A percentile compares a stretch with the other conserved stretches of the same genome.
Evolutionary conservation across 1,284 basidiomycete genomes (phyloP).

Genomic region (Marasmius sp.): DNA sequence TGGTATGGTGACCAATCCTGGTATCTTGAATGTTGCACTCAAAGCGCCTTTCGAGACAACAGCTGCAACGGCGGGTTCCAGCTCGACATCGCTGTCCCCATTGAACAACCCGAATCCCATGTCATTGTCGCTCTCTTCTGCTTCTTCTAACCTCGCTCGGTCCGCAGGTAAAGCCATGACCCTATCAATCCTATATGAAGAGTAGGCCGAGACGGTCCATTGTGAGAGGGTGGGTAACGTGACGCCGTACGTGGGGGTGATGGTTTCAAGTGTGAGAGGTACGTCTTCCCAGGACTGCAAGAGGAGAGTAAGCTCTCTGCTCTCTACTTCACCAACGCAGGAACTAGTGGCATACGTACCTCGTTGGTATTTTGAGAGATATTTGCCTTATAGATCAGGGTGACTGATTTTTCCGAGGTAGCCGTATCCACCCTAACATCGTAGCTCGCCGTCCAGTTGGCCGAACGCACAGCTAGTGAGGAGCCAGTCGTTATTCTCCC

Average conservation of each 20-base stretch:
- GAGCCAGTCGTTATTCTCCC: neutral
- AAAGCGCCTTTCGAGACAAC: slow-evolving; percentile 22
- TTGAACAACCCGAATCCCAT: neutral
- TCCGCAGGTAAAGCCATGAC: no score
- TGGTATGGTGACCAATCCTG: slow-evolving; percentile 30
- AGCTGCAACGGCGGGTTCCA: neutral
- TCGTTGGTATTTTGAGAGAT: slow-evolving; percentile 34
- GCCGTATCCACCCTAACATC: slow-evolving; percentile 34
- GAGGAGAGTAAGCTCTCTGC: neutral
- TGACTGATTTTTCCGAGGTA: slow-evolving; percentile 26
- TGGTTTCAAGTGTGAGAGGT: slow-evolving; percentile 3
- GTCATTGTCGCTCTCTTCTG: neutral
- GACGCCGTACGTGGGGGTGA: neutral
- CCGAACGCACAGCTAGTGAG: slow-evolving; percentile 24
- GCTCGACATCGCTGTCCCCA: slow-evolving; percentile 4
- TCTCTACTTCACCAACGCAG: neutral
- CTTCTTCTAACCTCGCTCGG: no score
- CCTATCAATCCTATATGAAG: no score
- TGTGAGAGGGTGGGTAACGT: neutral
- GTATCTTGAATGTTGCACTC: slow-evolving; percentile 30
- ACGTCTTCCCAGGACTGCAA: slow-evolving; percentile 3
- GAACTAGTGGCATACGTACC: slow-evolving; percentile 13
- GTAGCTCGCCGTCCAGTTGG: slow-evolving; percentile 31
- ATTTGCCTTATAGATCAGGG: slow-evolving; percentile 31
- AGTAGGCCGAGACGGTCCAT: neutral